Base-by-base conservation (phyloP, 148 eudicot species). In the Gaultheria prostrata region DNA sequence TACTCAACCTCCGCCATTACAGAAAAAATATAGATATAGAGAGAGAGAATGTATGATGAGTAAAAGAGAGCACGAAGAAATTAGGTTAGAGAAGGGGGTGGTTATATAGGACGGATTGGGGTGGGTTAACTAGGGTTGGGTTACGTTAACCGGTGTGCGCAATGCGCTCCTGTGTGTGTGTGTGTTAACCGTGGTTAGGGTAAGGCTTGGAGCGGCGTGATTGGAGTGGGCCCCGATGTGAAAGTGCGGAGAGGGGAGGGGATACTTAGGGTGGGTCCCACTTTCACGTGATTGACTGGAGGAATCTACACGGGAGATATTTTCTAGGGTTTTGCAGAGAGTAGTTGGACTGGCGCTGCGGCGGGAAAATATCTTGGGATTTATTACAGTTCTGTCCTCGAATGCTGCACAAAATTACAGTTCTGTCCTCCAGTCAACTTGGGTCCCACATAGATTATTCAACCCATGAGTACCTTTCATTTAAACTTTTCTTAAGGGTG, bases 1-100 rank as follows among this genome's bases (percentile, higher is more conserved):
- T 35, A 95, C 80, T 95, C 98, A 79, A 90, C 93, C 5, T 94
- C 98, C 0, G 89, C 76, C 30, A 91, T 90, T 4, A 5, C 6
- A 39, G n/a, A 39, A 39, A 39, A 39, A 39, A 81, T 50, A n/a
- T 3, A 65, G 10, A 15, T 5, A 59, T 8, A 69, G 39, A 82
- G 21, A 43, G 3, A 83, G 43, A 80, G 59, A 39, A 13, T 14
- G 6, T 1, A 14, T 43, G 11, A 21, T 6, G 1, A 39, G 0
- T 0, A 28, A 63, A 4, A 15, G 48, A 61, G 15, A 17, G 74
- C 74, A 63, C 82, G 75, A 80, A 8, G 28, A 10, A 65, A 3
- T 0, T 45, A 3, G 51, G 74, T 0, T 1, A 6, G 12, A 17
- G 56, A 14, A 1, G 1, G 4, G 21, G 8, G 0, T 6, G 56